phyloP scores from a whole-genome alignment of 2,329 filamentous ascomycete species.

The Fusarium denticulatum region DNA sequence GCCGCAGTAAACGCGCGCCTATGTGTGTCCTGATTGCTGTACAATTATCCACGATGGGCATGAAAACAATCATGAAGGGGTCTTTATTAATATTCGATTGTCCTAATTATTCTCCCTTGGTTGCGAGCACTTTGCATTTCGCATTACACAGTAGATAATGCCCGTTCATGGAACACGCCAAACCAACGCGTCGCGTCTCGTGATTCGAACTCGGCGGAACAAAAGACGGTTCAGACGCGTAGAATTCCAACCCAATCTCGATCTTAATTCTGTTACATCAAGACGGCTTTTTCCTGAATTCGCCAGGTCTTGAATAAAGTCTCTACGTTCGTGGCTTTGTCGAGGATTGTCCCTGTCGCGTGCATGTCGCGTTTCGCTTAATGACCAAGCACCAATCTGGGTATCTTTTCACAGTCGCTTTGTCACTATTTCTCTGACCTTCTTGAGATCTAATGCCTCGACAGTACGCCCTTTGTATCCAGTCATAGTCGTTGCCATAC shows the following conservation, averaged over 20 bases:
- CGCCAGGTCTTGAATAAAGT: not conserved
- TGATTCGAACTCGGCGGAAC: not conserved
- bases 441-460: constrained; percentile 60
- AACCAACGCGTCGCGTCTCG: not conserved
- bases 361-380: not conserved
- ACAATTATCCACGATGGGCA: fast-evolving
- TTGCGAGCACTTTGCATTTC: not conserved
- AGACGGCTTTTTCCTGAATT: not conserved
- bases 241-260: fast-evolving
- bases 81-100: too few relatives aligned
- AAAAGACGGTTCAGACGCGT: not conserved
- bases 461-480: constrained; percentile 61
- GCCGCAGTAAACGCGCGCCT: too few relatives aligned
- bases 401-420: constrained; percentile 14
- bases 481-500: constrained; percentile 67
- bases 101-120: fast-evolving
- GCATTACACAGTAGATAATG: not conserved
- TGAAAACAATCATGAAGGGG: fast-evolving
- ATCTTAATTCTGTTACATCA: not conserved
- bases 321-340: not conserved
- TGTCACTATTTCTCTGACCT: constrained; percentile 57
- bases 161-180: fast-evolving
- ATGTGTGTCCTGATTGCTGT: fast-evolving
- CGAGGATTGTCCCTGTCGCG: not conserved
- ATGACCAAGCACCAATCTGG: fast-evolving